Percentiles rank a stretch among this genome's conserved stretches.
These are phyloP conservation scores for Calonectria leucothoes DNA, from an alignment of 2,329 filamentous ascomycete species.

Conservation along the genomic window DNA sequence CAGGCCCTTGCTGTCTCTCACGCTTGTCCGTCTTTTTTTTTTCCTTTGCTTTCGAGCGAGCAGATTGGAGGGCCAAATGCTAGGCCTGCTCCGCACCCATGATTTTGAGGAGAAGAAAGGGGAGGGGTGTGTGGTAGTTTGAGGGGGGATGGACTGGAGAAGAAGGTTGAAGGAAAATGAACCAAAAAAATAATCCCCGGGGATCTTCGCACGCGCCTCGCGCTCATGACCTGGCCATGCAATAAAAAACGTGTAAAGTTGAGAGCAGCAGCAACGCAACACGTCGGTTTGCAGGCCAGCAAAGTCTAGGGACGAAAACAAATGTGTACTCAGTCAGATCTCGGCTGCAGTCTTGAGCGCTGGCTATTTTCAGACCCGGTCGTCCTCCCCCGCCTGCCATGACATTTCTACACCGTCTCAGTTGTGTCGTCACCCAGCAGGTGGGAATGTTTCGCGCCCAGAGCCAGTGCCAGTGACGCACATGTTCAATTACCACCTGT, in stretches of 20 bases:
- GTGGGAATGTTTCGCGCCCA: constrained; percentile 13
- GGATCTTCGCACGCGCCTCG: constrained; percentile 5
- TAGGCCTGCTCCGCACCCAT: neutral
- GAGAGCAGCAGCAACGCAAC: neutral
- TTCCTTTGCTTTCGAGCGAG: neutral
- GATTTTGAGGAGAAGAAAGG: neutral
- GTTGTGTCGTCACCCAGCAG: neutral
- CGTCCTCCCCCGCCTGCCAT: constrained; percentile 16
- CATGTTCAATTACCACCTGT: constrained; percentile 11
- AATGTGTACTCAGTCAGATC: constrained; percentile 4
- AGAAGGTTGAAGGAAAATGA: neutral
- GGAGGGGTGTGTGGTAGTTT: neutral
- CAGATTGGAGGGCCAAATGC: constrained; percentile 9
- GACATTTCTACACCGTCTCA: constrained; percentile 21
- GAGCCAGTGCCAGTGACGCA: neutral
- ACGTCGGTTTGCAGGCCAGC: neutral
- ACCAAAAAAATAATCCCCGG: neutral
- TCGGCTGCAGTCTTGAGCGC: neutral
- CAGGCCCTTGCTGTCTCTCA: neutral
- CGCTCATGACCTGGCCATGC: constrained; percentile 4
- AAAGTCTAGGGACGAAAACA: neutral
- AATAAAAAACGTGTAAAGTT: constrained; percentile 4
- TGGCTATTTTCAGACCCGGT: constrained; percentile 24
- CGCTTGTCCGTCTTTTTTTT: neutral
- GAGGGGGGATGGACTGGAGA: neutral